phyloP scores from a whole-genome alignment of 1,284 basidiomycete genomes.

The Ustilago esculenta region DNA sequence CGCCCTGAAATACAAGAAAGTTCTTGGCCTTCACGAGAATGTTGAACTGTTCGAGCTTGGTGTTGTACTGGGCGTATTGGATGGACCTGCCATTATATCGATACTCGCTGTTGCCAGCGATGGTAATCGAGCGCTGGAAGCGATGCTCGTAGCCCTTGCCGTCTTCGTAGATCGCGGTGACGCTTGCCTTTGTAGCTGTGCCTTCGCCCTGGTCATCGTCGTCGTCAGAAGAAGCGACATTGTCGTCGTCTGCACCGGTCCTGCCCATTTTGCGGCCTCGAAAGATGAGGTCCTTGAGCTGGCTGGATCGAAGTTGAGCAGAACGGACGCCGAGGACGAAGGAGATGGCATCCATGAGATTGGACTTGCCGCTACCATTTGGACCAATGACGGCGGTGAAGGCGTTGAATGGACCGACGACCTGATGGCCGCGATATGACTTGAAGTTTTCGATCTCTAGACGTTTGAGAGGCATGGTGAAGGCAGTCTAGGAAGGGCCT shows the following conservation, averaged over 20 bases:
- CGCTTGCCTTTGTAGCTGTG: constrained; percentile 90
- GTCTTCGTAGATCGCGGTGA: constrained; percentile 89
- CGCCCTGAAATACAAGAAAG: constrained; percentile 96
- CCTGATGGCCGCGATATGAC: constrained; percentile 81
- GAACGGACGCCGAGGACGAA: constrained; percentile 97
- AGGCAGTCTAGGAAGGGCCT: constrained; percentile 24
- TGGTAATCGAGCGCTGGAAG: constrained; percentile 87
- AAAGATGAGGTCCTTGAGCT: constrained; percentile 94
- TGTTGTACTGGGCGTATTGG: constrained; percentile 57
- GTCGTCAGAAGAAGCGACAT: constrained; percentile 45
- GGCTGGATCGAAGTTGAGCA: constrained; percentile 88
- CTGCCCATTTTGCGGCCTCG: constrained; percentile 77
- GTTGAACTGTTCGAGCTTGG: constrained; percentile 71
- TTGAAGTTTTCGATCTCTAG: constrained; percentile 67
- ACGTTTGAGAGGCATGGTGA: constrained; percentile 61
- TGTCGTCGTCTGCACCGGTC: constrained; percentile 68
- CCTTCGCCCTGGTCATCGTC: constrained; percentile 76
- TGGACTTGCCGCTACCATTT: constrained; percentile 98
- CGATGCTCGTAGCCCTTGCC: constrained; percentile 80
- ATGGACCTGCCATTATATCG: constrained; percentile 59
- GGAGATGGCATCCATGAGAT: constrained; percentile 99
- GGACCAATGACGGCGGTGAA: constrained; percentile 95
- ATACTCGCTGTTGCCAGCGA: constrained; percentile 76
- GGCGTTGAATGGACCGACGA: constrained; percentile 87
- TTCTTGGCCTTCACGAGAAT: constrained; percentile 99